Percentiles rank a stretch among this genome's conserved stretches.
phyloP scores from a whole-genome alignment of 2,329 filamentous ascomycete species.

The Colletotrichum lentis region DNA sequence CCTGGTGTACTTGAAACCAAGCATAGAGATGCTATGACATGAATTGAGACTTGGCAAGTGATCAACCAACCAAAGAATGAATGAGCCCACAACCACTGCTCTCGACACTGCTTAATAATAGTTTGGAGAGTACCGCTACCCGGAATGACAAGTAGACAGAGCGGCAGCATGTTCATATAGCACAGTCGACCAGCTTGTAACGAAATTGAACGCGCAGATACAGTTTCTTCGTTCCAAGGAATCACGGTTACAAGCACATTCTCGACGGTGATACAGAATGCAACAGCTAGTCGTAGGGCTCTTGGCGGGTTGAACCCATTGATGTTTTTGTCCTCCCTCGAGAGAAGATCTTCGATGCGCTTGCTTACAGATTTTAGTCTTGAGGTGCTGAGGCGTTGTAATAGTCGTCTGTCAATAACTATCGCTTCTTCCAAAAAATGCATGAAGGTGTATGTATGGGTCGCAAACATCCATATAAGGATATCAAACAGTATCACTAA shows the following conservation, averaged over 20 bases:
- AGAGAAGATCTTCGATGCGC: background rate
- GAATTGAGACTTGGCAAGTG: background rate
- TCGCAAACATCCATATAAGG: background rate
- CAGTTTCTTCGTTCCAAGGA: background rate
- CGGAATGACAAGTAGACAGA: background rate
- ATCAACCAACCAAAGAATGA: background rate
- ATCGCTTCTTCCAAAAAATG: constrained; percentile 4
- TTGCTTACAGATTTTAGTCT: background rate
- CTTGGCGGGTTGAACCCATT: constrained; percentile 6
- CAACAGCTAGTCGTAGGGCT: background rate
- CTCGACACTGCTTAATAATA: background rate
- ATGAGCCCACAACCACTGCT: constrained; percentile 6
- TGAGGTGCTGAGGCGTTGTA: background rate
- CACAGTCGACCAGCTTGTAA: constrained; percentile 1
- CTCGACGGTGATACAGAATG: background rate
- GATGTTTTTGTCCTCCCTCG: background rate
- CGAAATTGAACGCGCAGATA: constrained; percentile 2
- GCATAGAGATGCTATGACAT: constrained; percentile 4
- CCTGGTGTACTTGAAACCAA: background rate
- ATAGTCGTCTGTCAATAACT: background rate
- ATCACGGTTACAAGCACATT: constrained; percentile 2
- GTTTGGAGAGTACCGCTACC: background rate
- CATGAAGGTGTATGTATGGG: background rate
- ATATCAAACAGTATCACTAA: constrained; percentile 1
- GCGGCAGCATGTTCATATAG: constrained; percentile 1